These are phyloP conservation scores for Botrytis fabae DNA, from an alignment of 2,329 filamentous ascomycete species.

Conservation along the genomic window DNA sequence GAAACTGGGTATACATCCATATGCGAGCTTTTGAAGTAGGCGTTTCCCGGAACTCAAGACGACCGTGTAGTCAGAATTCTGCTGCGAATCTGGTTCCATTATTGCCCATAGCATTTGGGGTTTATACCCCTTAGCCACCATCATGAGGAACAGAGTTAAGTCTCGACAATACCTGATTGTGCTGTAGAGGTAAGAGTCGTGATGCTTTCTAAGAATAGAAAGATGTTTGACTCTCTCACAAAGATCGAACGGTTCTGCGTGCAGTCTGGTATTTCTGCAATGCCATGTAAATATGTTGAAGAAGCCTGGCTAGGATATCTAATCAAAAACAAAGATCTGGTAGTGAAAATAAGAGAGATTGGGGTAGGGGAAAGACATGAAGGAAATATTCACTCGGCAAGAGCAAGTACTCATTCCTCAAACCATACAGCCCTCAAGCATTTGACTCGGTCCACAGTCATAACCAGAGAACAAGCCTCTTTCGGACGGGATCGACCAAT, in stretches of 20 bases:
- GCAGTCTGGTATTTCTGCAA: not conserved
- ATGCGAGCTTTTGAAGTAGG: constrained; percentile 32
- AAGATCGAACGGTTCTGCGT: not conserved
- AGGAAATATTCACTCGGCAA: not conserved
- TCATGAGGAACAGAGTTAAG: not conserved
- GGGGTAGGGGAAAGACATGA: not conserved
- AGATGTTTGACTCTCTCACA: constrained; percentile 4
- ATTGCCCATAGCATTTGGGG: constrained; percentile 14
- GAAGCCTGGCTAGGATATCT: not conserved
- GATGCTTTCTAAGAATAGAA: not conserved
- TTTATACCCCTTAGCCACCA: constrained; percentile 14
- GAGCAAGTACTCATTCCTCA: not conserved
- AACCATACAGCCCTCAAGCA: not conserved
- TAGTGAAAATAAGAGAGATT: not conserved
- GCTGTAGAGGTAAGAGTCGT: not conserved
- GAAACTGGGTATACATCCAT: constrained; percentile 41
- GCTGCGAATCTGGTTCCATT: constrained; percentile 15
- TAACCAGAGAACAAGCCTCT: not conserved
- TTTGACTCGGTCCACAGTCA: not conserved
- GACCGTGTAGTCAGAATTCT: constrained; percentile 28
- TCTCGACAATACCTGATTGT: constrained; percentile 19
- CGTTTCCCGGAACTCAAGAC: constrained; percentile 32
- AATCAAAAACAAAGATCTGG: not conserved
- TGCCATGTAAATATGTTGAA: not conserved
- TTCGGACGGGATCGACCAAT: constrained; percentile 4